Conservation (phyloP, 129 eudicot species). For the Artemisia annua region DNA sequence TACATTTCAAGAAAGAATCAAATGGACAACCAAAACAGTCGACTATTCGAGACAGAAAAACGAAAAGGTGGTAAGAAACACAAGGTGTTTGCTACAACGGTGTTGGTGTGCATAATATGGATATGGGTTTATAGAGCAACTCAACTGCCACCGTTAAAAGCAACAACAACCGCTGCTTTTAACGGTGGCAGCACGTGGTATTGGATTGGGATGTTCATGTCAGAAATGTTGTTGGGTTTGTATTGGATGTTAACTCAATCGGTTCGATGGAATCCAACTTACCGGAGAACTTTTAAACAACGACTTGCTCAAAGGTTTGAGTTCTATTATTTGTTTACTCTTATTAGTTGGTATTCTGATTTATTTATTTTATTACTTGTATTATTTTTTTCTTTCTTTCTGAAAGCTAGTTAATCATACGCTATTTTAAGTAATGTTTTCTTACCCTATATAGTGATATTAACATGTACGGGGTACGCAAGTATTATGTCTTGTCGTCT, state of each 20-base stretch:
- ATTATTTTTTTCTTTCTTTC: too few relatives aligned
- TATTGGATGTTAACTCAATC: too few relatives aligned
- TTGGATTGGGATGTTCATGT: conserved; percentile 47
- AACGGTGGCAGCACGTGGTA: conserved; percentile 30
- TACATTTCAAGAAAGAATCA: neutral
- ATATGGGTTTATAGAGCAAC: conserved; percentile 61
- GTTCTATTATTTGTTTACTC: too few relatives aligned
- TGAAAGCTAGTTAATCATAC: too few relatives aligned
- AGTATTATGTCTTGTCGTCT: too few relatives aligned
- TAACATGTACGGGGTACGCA: too few relatives aligned
- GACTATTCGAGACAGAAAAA: conserved; percentile 48
- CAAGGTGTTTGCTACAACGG: conserved; percentile 46
- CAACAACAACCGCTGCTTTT: conserved; percentile 9
- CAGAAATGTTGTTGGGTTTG: conserved; percentile 63
- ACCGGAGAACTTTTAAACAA: conserved; percentile 47
- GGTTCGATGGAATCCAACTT: too few relatives aligned
- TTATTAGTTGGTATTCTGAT: too few relatives aligned
- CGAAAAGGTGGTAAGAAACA: conserved; percentile 40
- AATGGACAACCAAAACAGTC: conserved; percentile 18
- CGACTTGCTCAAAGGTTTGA: conserved; percentile 49
- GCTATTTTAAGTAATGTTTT: too few relatives aligned
- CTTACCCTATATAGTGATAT: too few relatives aligned
- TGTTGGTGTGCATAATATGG: conserved; percentile 38
- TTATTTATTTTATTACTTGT: too few relatives aligned
- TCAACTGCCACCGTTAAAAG: conserved; percentile 17